Percentiles rank a stretch among this genome's conserved stretches.
phyloP scores from a whole-genome alignment of 163 green algal genomes.

The Coccomyxa subellipsoidea region DNA sequence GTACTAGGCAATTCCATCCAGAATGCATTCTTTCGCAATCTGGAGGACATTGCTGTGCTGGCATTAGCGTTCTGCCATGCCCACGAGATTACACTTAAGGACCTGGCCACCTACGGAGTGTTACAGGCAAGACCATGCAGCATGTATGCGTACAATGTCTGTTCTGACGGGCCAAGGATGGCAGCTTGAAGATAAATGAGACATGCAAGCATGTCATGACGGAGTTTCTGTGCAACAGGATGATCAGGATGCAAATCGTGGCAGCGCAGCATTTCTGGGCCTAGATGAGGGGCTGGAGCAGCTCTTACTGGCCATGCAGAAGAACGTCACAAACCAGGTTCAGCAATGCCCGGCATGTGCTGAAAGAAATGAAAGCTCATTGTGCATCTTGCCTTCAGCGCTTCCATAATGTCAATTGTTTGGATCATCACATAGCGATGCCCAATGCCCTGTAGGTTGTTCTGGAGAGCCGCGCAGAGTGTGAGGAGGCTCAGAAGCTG shows the following conservation, averaged over 20 bases:
- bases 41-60: slow-evolving; percentile 5
- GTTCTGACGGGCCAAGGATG: too few relatives aligned
- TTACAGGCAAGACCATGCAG: background rate
- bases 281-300: background rate
- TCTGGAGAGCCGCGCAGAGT: slow-evolving; percentile 18
- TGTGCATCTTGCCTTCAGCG: too few relatives aligned
- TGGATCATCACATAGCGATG: background rate
- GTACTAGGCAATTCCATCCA: background rate
- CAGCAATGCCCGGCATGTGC: too few relatives aligned
- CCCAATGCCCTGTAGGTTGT: slow-evolving; percentile 13
- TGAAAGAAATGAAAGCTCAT: too few relatives aligned
- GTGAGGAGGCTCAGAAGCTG: background rate
- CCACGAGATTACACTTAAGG: slow-evolving; percentile 15
- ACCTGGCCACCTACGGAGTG: slow-evolving; percentile 12
- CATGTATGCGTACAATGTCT: background rate
- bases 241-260: background rate
- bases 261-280: background rate
- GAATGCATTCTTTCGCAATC: background rate
- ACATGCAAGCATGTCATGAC: background rate
- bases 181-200: background rate
- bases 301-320: background rate
- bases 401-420: too few relatives aligned
- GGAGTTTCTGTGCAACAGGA: background rate
- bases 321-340: slow-evolving; percentile 3
- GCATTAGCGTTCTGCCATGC: slow-evolving; percentile 25